These are phyloP conservation scores for Aschersonia sp. DNA, from an alignment of 2,329 filamentous ascomycete genomes.

Conservation along the genomic window DNA sequence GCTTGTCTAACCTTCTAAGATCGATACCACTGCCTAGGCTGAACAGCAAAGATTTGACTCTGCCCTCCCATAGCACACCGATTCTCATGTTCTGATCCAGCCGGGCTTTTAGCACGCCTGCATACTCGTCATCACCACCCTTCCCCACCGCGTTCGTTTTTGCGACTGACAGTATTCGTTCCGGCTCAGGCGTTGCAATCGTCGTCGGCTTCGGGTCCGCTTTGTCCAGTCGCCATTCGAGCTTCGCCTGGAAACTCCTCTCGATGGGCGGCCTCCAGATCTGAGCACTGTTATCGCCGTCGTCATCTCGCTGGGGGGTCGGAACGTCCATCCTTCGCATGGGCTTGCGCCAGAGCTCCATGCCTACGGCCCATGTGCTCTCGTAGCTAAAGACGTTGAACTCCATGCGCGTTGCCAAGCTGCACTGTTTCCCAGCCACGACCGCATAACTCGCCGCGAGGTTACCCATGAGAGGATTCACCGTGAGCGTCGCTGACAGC, in stretches of 20 bases:
- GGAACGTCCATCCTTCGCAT: constrained; percentile 22
- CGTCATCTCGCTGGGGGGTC: constrained; percentile 11
- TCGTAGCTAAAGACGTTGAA: constrained; percentile 99
- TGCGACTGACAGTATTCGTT: constrained; percentile 3
- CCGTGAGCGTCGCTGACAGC: constrained; percentile 80
- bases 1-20: constrained; percentile 58
- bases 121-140: constrained; percentile 46
- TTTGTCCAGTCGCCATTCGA: constrained; percentile 32
- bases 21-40: constrained; percentile 81
- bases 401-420: constrained; percentile 80
- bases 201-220: constrained; percentile 12
- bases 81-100: constrained; percentile 81
- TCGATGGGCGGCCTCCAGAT: constrained; percentile 1
- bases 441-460: constrained; percentile 86
- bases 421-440: constrained; percentile 67
- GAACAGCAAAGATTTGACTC: constrained; percentile 83
- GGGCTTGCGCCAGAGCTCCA: constrained; percentile 76
- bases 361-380: constrained; percentile 80
- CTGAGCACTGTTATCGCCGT: constrained; percentile 17
- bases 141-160: constrained; percentile 10
- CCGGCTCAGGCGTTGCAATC: neutral
- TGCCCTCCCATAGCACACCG: constrained; percentile 81
- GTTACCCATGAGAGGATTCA: constrained; percentile 91
- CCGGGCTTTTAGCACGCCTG: constrained; percentile 78
- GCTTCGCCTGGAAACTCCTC: constrained; percentile 37